phyloP scores from a whole-genome alignment of 805 yeast genomes.

The Scheffersomyces lignosus region DNA sequence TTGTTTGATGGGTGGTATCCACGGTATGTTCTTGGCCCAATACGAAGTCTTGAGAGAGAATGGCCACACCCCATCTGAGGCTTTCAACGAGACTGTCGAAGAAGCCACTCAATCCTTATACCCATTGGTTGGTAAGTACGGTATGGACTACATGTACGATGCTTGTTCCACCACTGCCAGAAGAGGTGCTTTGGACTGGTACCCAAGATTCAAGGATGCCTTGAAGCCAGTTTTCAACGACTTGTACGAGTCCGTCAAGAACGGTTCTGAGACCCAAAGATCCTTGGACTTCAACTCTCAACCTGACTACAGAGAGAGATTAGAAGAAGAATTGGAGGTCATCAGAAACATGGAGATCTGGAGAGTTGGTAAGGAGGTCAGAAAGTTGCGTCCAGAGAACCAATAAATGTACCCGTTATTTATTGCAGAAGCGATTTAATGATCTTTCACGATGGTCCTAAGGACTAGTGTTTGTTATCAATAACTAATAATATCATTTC shows the following conservation, averaged over 20 bases:
- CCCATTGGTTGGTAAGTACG: slow-evolving; percentile 98
- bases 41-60: slow-evolving; percentile 99
- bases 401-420: slow-evolving; percentile 46
- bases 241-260: slow-evolving; percentile 90
- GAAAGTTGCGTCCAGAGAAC: slow-evolving; percentile 99
- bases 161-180: slow-evolving; percentile 99
- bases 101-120: slow-evolving; percentile 99
- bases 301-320: slow-evolving; percentile 94
- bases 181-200: slow-evolving; percentile 99
- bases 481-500: slow-evolving; percentile 9
- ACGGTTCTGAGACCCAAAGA: slow-evolving; percentile 97
- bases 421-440: slow-evolving; percentile 17
- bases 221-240: slow-evolving; percentile 98
- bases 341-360: slow-evolving; percentile 99
- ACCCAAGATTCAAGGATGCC: slow-evolving; percentile 98
- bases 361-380: slow-evolving; percentile 99
- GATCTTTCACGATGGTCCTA: slow-evolving; percentile 30
- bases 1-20: slow-evolving; percentile 99
- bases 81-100: slow-evolving; percentile 99
- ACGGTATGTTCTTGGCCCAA: slow-evolving; percentile 99
- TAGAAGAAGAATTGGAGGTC: slow-evolving; percentile 87
- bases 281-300: slow-evolving; percentile 98
- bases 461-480: slow-evolving; percentile 30
- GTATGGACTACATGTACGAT: slow-evolving; percentile 99
- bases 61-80: slow-evolving; percentile 99